Conservation (phyloP, 202 grass and related monocot species). For the Carex arenaria region DNA sequence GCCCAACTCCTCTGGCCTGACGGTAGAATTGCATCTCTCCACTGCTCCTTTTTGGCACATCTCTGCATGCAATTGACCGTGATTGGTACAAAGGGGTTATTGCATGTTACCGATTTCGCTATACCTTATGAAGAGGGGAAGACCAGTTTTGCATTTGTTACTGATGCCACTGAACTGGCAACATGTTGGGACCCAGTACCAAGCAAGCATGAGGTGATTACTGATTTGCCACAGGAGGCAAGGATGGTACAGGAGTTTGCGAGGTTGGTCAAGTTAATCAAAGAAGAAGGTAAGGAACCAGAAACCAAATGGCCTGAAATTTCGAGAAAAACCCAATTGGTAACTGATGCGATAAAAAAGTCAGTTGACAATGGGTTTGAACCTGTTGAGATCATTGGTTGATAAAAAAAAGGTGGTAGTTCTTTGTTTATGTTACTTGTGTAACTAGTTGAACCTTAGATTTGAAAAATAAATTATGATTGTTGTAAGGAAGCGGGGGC, state of each 20-base stretch:
- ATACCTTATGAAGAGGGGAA: constrained; percentile 58
- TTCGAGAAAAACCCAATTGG: constrained; percentile 71
- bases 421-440: not conserved
- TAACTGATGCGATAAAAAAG: constrained; percentile 68
- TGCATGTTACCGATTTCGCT: constrained; percentile 53
- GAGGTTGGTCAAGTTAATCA: constrained; percentile 48
- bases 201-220: constrained; percentile 36
- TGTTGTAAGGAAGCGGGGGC: no score
- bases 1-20: constrained; percentile 60
- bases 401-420: not conserved
- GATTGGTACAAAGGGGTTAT: constrained; percentile 51
- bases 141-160: constrained; percentile 37
- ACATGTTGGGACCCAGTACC: constrained; percentile 46
- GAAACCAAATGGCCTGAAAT: constrained; percentile 67
- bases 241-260: constrained; percentile 75
- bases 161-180: constrained; percentile 29
- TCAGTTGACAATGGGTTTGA: constrained; percentile 56
- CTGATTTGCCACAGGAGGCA: constrained; percentile 69
- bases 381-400: constrained; percentile 44
- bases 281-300: constrained; percentile 35
- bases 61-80: constrained; percentile 52
- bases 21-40: constrained; percentile 47
- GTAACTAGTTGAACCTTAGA: not conserved
- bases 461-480: no score
- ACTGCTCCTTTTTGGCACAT: constrained; percentile 65